phyloP scores from a whole-genome alignment of 2,329 filamentous ascomycete genomes.

The Cryphonectria radicalis region DNA sequence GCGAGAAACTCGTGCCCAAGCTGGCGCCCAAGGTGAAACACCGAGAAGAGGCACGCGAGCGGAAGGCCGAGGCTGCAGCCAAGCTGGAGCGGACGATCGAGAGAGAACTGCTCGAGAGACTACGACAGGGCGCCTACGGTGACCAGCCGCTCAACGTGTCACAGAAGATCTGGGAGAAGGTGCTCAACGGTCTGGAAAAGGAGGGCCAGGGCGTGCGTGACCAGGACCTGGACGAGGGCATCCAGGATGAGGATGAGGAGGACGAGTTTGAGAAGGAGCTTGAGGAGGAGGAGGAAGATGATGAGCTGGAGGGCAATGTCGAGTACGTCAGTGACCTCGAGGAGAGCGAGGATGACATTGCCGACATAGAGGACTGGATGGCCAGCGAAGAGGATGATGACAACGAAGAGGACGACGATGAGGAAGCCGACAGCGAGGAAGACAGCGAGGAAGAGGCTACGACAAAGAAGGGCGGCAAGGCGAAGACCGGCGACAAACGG shows the following conservation, averaged over 20 bases:
- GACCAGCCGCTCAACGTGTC: slow-evolving; percentile 94
- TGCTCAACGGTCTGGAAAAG: slow-evolving; percentile 86
- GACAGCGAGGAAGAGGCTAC: slow-evolving; percentile 41
- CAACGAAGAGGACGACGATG: slow-evolving; percentile 62
- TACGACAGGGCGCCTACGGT: slow-evolving; percentile 91
- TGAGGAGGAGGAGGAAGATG: slow-evolving; percentile 58
- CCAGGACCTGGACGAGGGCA: slow-evolving; percentile 85
- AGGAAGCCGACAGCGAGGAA: slow-evolving; percentile 57
- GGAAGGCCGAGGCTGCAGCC: slow-evolving; percentile 76
- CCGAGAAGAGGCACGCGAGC: slow-evolving; percentile 72
- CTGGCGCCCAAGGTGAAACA: slow-evolving; percentile 87
- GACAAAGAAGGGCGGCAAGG: slow-evolving; percentile 57
- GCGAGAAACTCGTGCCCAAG: slow-evolving; percentile 85
- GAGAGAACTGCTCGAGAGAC: slow-evolving; percentile 86
- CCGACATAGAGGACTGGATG: slow-evolving; percentile 90
- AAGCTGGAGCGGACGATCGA: slow-evolving; percentile 97
- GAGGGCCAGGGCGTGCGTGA: slow-evolving; percentile 82
- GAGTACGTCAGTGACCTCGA: slow-evolving; percentile 95
- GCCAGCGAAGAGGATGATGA: slow-evolving; percentile 71
- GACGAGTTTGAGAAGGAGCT: slow-evolving; percentile 68
- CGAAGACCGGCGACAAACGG: slow-evolving; percentile 59
- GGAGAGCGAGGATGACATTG: slow-evolving; percentile 78
- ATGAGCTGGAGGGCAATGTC: slow-evolving; percentile 76
- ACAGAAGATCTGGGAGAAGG: slow-evolving; percentile 96
- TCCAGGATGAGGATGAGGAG: slow-evolving; percentile 76